Conservation (phyloP, 2,329 filamentous ascomycete species). For the Diaporthe vaccinii region DNA sequence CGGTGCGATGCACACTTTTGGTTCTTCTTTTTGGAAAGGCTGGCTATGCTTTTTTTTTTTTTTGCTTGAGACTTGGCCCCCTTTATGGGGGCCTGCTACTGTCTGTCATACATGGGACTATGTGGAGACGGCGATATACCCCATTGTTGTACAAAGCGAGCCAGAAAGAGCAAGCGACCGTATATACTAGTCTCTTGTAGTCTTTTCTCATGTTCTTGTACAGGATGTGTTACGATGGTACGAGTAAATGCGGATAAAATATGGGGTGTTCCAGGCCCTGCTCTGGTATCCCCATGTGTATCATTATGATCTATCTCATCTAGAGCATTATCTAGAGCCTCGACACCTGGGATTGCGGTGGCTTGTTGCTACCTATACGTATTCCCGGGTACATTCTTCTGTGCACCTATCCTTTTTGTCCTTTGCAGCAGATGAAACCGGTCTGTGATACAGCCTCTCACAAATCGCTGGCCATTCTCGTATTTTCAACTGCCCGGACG, state of each 20-base stretch:
- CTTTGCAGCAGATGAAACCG: neutral
- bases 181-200: neutral
- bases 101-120: neutral
- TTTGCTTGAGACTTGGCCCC: neutral
- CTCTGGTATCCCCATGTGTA: neutral
- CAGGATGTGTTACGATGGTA: constrained; percentile 10
- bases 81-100: neutral
- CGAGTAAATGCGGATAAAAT: constrained; percentile 14
- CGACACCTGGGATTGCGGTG: too few species aligned
- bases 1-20: neutral
- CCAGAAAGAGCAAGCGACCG: constrained; percentile 7
- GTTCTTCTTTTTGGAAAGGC: neutral
- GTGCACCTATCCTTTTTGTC: neutral
- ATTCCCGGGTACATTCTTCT: neutral
- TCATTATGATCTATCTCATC: constrained; percentile 8
- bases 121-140: constrained; percentile 36
- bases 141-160: constrained; percentile 2
- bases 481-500: neutral
- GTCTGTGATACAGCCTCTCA: neutral
- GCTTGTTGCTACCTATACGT: neutral
- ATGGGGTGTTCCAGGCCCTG: neutral
- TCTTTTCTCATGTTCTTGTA: neutral
- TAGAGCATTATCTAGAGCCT: constrained; percentile 6
- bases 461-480: neutral
- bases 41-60: neutral